phyloP scores from a whole-genome alignment of 768 basidiomycete species.

The Lentinula aciculospora region DNA sequence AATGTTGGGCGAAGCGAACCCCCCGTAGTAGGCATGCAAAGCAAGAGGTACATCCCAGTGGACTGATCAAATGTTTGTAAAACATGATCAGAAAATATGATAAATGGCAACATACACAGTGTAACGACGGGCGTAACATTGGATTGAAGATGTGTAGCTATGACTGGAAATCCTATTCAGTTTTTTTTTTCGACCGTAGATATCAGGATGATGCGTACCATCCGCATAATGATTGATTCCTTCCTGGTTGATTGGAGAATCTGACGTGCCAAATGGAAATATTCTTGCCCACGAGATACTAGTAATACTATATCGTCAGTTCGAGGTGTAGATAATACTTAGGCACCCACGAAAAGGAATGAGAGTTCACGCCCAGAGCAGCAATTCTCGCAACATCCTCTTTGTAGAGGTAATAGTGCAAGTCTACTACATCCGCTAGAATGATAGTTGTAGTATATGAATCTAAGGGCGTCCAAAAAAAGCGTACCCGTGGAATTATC shows the following conservation, averaged over 20 bases:
- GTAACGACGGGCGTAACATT: conserved; percentile 44
- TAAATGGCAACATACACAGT: conserved; percentile 30
- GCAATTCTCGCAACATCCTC: conserved; percentile 44
- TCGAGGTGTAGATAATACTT: background rate
- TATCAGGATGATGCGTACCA: conserved; percentile 17
- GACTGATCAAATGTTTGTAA: conserved; percentile 19
- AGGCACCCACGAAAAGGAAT: conserved; percentile 41
- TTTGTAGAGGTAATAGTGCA: conserved; percentile 50
- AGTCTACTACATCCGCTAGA: conserved; percentile 39
- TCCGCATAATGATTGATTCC: conserved; percentile 42
- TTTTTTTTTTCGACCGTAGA: background rate
- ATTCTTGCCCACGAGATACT: conserved; percentile 49
- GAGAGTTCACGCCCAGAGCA: conserved; percentile 45
- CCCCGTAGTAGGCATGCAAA: conserved; percentile 42
- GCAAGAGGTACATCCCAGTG: conserved; percentile 48
- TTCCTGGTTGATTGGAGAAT: conserved; percentile 43
- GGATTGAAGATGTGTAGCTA: conserved; percentile 34
- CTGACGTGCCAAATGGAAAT: conserved; percentile 41
- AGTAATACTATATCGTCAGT: background rate
- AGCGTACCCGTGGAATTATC: conserved; percentile 38
- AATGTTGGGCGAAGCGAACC: conserved; percentile 38
- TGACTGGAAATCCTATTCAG: conserved; percentile 22
- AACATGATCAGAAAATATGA: background rate
- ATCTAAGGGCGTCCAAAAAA: background rate
- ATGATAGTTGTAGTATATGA: background rate